Evolutionary conservation across 73 alveolate species (phyloP).

Genomic region (Symbiodinium natans): DNA sequence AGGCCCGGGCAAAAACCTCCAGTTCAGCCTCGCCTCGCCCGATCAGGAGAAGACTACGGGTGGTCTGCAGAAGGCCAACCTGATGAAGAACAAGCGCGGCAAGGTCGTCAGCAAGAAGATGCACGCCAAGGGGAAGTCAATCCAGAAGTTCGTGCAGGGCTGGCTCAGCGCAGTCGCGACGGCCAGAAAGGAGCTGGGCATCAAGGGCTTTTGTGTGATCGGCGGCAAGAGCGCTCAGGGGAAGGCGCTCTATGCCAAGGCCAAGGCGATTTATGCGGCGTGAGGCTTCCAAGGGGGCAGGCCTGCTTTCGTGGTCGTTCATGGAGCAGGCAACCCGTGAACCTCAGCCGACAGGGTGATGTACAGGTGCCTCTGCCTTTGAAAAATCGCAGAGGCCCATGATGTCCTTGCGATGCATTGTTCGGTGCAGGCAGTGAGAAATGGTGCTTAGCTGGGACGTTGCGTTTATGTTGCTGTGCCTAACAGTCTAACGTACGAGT

Average conservation of each 20-base stretch:
- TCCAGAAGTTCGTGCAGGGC: not conserved
- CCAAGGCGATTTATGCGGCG: constrained; percentile 24
- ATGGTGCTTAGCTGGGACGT: too few species aligned
- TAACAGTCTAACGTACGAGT: too few species aligned
- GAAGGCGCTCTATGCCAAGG: constrained; percentile 37
- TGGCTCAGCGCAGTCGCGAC: not conserved
- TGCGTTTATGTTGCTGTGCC: too few species aligned
- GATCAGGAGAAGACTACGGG: constrained; percentile 17
- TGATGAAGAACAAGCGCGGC: not conserved
- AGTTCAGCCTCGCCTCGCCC: too few species aligned
- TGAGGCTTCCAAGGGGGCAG: too few species aligned
- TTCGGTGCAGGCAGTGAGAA: too few species aligned
- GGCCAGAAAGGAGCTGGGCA: constrained; percentile 49
- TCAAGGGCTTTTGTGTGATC: constrained; percentile 27
- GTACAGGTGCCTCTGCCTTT: too few species aligned
- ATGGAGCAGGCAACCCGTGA: not conserved
- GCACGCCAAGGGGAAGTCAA: not conserved
- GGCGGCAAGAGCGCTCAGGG: constrained; percentile 14
- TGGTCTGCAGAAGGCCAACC: not conserved
- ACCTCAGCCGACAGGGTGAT: too few species aligned
- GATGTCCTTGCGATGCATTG: too few species aligned
- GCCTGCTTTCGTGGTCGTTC: not conserved
- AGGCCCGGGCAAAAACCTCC: too few species aligned
- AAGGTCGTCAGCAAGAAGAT: not conserved
- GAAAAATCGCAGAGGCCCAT: too few species aligned